A percentile compares a stretch with the other conserved stretches of the same genome.
phyloP scores from a whole-genome alignment of 352 stramenopile species.

The Hyphochytrium catenoides region DNA sequence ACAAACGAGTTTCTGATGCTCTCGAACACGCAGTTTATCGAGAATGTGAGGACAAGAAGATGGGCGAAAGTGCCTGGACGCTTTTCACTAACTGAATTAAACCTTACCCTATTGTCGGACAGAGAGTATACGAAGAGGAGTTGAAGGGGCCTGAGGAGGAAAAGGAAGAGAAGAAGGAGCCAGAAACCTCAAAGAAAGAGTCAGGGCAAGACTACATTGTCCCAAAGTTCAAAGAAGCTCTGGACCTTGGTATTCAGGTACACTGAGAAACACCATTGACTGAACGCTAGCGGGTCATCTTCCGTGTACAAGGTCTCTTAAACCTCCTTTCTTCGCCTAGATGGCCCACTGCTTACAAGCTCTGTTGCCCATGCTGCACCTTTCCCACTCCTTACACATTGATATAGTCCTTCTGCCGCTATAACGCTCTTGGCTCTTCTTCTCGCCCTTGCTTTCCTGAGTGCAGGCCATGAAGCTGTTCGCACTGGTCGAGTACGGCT shows the following conservation, averaged over 20 bases:
- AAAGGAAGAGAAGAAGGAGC: slow-evolving; percentile 11
- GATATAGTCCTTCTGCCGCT: too few relatives aligned
- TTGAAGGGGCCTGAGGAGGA: slow-evolving; percentile 7
- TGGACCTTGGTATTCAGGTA: slow-evolving; percentile 52
- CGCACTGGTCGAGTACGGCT: slow-evolving; percentile 40
- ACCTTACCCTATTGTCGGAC: not conserved
- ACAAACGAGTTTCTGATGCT: slow-evolving; percentile 66
- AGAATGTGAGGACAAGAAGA: slow-evolving; percentile 65
- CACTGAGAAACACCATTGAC: too few relatives aligned
- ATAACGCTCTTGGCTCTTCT: too few relatives aligned
- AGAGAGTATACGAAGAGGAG: slow-evolving; percentile 1
- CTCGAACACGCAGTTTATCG: slow-evolving; percentile 62
- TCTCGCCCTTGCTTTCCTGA: too few relatives aligned
- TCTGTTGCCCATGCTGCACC: too few relatives aligned
- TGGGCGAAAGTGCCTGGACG: too few relatives aligned
- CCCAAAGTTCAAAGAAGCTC: slow-evolving; percentile 33
- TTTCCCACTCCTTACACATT: too few relatives aligned
- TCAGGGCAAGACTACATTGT: slow-evolving; percentile 33
- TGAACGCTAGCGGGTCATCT: too few relatives aligned
- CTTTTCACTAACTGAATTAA: slow-evolving; percentile 4
- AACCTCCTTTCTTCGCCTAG: too few relatives aligned
- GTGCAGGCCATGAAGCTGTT: slow-evolving; percentile 59
- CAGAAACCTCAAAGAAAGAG: too few relatives aligned
- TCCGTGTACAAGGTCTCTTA: too few relatives aligned
- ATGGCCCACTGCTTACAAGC: too few relatives aligned